Evolutionary conservation across 305 asterid genomes (phyloP).

Genomic region (Stenogyne calaminthoides): DNA sequence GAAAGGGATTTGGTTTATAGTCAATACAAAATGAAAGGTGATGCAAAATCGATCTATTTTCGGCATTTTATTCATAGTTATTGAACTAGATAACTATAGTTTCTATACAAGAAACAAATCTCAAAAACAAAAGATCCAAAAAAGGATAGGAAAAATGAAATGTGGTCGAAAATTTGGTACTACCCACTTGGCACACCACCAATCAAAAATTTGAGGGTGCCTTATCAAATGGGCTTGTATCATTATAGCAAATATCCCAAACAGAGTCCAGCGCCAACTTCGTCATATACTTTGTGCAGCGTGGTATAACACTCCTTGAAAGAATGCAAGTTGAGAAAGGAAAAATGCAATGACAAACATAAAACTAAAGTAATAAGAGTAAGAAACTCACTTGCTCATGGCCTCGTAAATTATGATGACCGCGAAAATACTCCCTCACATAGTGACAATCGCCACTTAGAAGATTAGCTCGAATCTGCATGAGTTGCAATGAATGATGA

Average conservation of each 20-base stretch:
- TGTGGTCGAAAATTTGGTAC: not conserved
- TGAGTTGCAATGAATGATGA: not conserved
- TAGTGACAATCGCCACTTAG: constrained; percentile 29
- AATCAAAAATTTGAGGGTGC: constrained; percentile 10
- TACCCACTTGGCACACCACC: not conserved
- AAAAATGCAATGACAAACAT: not conserved
- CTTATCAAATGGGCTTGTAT: constrained; percentile 20
- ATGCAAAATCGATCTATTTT: not conserved
- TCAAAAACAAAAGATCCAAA: not conserved
- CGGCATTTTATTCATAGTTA: not conserved
- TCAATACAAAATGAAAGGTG: not conserved
- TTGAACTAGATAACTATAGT: not conserved
- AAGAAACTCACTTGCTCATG: constrained; percentile 22
- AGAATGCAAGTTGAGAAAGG: not conserved
- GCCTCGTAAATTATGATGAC: not conserved
- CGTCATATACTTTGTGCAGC: not conserved
- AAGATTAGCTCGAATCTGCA: constrained; percentile 22
- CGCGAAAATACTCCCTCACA: not conserved
- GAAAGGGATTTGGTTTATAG: not conserved
- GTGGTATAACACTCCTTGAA: constrained; percentile 10
- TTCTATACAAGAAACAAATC: not conserved
- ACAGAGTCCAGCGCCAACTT: not conserved
- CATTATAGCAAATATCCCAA: constrained; percentile 18
- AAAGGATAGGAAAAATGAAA: not conserved
- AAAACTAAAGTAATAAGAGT: not conserved